phyloP scores from a whole-genome alignment of 2,329 filamentous ascomycete genomes.

The Penicillium sp. region DNA sequence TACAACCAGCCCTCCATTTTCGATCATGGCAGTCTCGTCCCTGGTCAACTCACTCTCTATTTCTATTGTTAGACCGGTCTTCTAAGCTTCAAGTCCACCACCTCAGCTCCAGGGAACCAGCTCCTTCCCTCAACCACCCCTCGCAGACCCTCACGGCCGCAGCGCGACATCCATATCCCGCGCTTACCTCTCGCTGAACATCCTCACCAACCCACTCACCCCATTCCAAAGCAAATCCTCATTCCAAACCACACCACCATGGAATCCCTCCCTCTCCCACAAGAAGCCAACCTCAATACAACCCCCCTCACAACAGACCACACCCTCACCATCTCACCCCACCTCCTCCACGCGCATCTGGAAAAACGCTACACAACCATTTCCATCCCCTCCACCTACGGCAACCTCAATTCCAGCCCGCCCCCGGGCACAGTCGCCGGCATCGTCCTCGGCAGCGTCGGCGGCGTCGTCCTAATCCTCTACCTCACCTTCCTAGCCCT shows the following conservation, averaged over 20 bases:
- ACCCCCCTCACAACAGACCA: not conserved
- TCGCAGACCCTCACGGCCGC: not conserved
- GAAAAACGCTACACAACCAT: constrained; percentile 35
- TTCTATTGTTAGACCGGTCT: not conserved
- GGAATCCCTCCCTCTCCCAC: not conserved
- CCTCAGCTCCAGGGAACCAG: not conserved
- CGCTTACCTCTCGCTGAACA: not conserved
- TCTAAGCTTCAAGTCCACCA: not conserved
- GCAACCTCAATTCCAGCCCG: constrained; percentile 55
- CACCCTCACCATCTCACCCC: not conserved
- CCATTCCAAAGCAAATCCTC: not conserved
- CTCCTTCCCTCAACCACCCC: not conserved
- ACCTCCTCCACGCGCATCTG: constrained; percentile 15
- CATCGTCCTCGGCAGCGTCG: constrained; percentile 54
- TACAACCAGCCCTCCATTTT: not conserved
- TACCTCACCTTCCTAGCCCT: constrained; percentile 56
- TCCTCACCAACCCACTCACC: not conserved
- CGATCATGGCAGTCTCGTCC: not conserved
- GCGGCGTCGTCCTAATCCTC: constrained; percentile 57
- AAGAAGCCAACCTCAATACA: not conserved
- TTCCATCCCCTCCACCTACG: constrained; percentile 65
- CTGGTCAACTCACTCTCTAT: not conserved
- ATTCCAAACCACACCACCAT: not conserved
- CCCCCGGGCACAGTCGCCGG: constrained; percentile 61
- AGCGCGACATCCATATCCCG: not conserved